Evolutionary conservation across 1,139 yeast genomes (phyloP), one percentile per base, ranked within the genome.

Genomic region (Protomyces arabidopsidicola): DNA sequence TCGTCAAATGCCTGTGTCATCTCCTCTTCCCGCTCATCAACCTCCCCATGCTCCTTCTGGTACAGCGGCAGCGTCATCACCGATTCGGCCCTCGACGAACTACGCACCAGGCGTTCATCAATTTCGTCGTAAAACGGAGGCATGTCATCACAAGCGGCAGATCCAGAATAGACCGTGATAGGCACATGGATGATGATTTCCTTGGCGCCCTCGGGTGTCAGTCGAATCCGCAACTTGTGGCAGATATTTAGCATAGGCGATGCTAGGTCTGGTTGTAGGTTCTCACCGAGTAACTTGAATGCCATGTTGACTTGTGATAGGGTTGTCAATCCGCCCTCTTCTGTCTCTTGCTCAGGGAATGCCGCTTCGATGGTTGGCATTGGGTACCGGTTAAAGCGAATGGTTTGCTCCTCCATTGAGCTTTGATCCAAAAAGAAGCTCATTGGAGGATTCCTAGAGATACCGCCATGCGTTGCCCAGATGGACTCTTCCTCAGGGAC

Each of bases 71-170:
- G 52, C 8, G 62, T 58, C 45, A 52, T 54, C 42, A 58, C 62
- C 12, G 62, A 58, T 10, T 58, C 62, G 16, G 62, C 39, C 4
- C 62, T 22, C n/a, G 50, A 22, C 8, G 51, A 52, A 36, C 56
- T n/a, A 2, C 45, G 39, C 10, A 48, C 22, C 3, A 10, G 50
- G 22, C 38, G 48, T 14, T 22, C n/a, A 50, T 58, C 53, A 34
- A 58, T 58, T 10, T 58, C 62, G n/a, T 58, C 62, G 53, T 58
- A 58, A 27, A 51, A 58, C 5, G 62, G 62, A n/a, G 62, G 62
- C 20, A 58, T 34, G 20, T 58, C 62, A 50, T 58, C 62, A 52
- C 62, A 58, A n/a, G 56, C 36, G 16, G 62, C 55, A 4, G 56
- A 39, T 3, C 62, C 62, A 14, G 53, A 56, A 38, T 38, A 58